phyloP scores from a whole-genome alignment of 139 green algal species.

The Limnomonas spitsbergensis region DNA sequence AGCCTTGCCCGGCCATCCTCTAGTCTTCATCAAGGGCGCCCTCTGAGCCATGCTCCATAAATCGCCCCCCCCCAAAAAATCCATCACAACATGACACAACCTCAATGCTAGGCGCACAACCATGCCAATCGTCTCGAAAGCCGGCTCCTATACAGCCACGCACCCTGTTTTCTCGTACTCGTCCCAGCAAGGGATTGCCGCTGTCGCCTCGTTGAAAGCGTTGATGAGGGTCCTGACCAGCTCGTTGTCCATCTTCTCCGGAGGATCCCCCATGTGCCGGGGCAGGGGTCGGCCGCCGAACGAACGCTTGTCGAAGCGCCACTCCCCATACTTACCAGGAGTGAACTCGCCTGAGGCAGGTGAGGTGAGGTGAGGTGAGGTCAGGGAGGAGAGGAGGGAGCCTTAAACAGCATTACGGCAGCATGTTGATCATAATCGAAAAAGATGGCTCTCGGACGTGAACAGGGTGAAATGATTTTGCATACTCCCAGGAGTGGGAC shows the following conservation, averaged over 20 bases:
- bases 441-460: no score
- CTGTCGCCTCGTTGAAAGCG: constrained; percentile 62
- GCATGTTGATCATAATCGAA: no score
- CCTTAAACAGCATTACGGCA: no score
- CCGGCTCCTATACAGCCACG: constrained; percentile 15
- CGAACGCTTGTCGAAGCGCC: constrained; percentile 94
- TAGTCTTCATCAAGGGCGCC: no score
- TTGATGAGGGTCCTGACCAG: constrained; percentile 66
- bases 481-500: not conserved
- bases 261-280: constrained; percentile 60
- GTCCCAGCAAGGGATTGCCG: constrained; percentile 72
- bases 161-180: constrained; percentile 63
- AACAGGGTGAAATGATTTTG: not conserved
- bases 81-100: no score
- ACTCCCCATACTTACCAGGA: constrained; percentile 81
- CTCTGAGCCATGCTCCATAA: no score
- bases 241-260: constrained; percentile 75
- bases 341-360: constrained; percentile 61
- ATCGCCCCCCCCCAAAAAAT: no score
- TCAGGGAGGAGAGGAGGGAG: not conserved
- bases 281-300: constrained; percentile 63
- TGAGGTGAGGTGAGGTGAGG: not conserved
- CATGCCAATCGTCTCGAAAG: no score
- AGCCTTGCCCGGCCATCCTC: no score
- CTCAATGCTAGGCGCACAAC: no score